phyloP scores from a whole-genome alignment of 2,329 filamentous ascomycete genomes.

The Stemphylium beticola region DNA sequence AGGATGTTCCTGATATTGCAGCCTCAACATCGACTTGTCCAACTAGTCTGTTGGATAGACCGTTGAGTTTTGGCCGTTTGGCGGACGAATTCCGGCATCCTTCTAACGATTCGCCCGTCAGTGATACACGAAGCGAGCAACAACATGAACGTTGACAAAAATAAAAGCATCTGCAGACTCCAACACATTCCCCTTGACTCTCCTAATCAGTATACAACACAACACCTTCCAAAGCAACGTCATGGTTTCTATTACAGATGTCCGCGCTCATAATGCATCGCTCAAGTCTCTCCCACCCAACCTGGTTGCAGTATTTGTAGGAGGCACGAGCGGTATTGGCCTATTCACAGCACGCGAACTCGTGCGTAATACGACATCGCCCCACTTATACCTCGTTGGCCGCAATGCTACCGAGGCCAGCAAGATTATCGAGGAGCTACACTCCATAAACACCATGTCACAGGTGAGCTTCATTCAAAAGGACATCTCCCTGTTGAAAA shows the following conservation, averaged over 20 bases:
- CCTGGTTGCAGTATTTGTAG: conserved; percentile 47
- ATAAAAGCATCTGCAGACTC: too few relatives aligned
- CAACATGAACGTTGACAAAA: too few relatives aligned
- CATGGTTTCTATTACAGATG: conserved; percentile 32
- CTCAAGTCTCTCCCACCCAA: conserved; percentile 32
- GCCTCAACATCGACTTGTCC: too few relatives aligned
- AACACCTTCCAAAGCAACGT: neutral
- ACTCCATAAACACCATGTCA: conserved; percentile 47
- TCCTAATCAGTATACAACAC: too few relatives aligned
- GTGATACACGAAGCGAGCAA: too few relatives aligned
- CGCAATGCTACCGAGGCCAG: conserved; percentile 49
- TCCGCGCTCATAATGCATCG: conserved; percentile 35
- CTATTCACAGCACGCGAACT: conserved; percentile 53
- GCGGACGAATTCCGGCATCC: too few relatives aligned
- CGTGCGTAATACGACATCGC: conserved; percentile 47
- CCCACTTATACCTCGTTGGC: conserved; percentile 53
- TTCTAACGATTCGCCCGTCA: too few relatives aligned
- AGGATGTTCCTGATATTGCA: too few relatives aligned
- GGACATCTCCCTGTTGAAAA: conserved; percentile 50
- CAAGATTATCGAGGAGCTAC: conserved; percentile 47
- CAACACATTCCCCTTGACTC: too few relatives aligned
- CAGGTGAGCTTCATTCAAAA: conserved; percentile 50
- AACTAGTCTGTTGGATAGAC: too few relatives aligned
- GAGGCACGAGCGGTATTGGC: conserved; percentile 54
- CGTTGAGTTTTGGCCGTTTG: too few relatives aligned